A percentile compares a stretch with the other conserved stretches of the same genome.
Conservation (phyloP, 177 flowering plant genomes). For the Vitis hybrid region DNA sequence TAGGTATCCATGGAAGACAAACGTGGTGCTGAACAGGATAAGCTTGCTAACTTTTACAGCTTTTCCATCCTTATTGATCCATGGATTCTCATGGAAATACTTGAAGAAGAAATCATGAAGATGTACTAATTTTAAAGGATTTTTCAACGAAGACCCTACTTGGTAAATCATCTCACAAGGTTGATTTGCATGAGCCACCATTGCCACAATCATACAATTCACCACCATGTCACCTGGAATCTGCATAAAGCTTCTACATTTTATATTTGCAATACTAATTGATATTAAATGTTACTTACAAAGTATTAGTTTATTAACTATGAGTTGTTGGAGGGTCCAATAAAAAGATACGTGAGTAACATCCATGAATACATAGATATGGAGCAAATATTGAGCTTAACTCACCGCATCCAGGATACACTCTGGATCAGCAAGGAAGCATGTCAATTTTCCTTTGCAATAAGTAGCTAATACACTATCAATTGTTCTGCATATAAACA, state of each 20-base stretch:
- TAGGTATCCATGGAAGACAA: slow-evolving; percentile 41
- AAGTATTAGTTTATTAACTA: too few species aligned
- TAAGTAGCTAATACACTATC: slow-evolving; percentile 19
- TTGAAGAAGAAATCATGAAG: slow-evolving; percentile 14
- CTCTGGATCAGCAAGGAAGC: slow-evolving; percentile 13
- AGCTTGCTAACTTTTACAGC: slow-evolving; percentile 30
- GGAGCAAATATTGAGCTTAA: not conserved
- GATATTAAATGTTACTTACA: not conserved
- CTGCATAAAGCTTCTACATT: slow-evolving; percentile 14
- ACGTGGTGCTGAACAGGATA: slow-evolving; percentile 24
- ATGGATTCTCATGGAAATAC: slow-evolving; percentile 36
- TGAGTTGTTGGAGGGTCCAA: too few species aligned
- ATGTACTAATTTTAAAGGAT: slow-evolving; percentile 19
- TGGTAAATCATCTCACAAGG: slow-evolving; percentile 26
- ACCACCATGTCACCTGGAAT: slow-evolving; percentile 48
- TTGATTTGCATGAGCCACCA: slow-evolving; percentile 21
- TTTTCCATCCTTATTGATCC: slow-evolving; percentile 31
- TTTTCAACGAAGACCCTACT: slow-evolving; percentile 30
- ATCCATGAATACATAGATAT: not conserved
- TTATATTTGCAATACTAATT: not conserved
- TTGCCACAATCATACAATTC: slow-evolving; percentile 33
- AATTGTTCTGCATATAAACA: slow-evolving; percentile 12
- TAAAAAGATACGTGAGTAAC: too few species aligned
- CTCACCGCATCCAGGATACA: slow-evolving; percentile 24
- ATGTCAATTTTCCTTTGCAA: slow-evolving; percentile 23